phyloP scores from a whole-genome alignment of 306 rosid genomes.

The Myrica gale region DNA sequence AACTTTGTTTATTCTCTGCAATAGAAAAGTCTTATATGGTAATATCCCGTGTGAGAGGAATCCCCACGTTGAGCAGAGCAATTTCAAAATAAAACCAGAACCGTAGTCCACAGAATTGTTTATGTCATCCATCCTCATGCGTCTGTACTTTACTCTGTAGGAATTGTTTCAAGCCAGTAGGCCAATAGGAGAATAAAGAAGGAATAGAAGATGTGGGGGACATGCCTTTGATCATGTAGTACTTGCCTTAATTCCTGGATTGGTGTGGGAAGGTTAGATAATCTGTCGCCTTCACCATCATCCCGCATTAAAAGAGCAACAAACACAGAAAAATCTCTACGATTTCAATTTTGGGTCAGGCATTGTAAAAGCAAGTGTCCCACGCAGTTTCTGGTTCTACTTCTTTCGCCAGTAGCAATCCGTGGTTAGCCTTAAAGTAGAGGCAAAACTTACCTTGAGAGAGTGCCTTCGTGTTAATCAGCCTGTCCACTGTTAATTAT shows the following conservation, averaged over 20 bases:
- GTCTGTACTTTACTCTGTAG: no score
- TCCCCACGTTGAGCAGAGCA: no score
- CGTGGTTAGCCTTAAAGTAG: neutral
- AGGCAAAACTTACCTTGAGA: neutral
- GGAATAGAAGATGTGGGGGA: neutral
- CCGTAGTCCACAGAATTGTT: no score
- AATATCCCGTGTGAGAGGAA: no score
- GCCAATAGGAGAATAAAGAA: no score
- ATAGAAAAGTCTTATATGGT: no score
- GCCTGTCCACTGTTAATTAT: no score
- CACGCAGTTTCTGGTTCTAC: no score
- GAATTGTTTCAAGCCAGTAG: no score
- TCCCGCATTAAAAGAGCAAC: neutral
- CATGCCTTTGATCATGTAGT: neutral
- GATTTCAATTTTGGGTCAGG: conserved; percentile 8
- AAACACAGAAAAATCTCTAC: neutral
- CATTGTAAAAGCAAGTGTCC: neutral
- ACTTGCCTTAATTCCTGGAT: neutral
- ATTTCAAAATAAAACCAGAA: no score
- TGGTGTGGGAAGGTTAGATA: neutral
- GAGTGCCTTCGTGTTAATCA: neutral
- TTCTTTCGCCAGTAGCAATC: no score
- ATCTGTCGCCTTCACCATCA: conserved; percentile 16
- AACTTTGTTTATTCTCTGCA: neutral
- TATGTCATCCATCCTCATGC: no score